Conservation (phyloP, 1,284 basidiomycete genomes). For the Marasmius tenuissimus region DNA sequence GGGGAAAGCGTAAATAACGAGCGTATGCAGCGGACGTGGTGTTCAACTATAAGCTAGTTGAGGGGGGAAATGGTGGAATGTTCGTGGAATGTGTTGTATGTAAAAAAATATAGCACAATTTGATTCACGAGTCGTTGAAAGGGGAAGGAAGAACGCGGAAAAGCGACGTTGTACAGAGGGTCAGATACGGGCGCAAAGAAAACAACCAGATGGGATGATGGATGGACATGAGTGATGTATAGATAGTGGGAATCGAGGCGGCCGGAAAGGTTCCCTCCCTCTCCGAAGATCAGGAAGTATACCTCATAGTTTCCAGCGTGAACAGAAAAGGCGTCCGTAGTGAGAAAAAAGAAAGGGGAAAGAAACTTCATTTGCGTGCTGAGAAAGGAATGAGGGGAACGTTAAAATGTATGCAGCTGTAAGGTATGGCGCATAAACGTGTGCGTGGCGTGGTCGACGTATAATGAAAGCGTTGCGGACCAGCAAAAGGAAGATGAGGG, state of each 20-base stretch:
- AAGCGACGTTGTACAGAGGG: background rate
- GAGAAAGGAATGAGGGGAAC: slow-evolving; percentile 8
- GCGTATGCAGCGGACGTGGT: slow-evolving; percentile 8
- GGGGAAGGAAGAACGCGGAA: slow-evolving; percentile 1
- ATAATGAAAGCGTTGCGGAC: background rate
- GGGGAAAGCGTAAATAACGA: slow-evolving; percentile 16
- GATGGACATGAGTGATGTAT: slow-evolving; percentile 16
- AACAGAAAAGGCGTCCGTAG: slow-evolving; percentile 72
- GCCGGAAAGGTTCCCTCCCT: slow-evolving; percentile 23
- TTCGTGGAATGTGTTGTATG: background rate
- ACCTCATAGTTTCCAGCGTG: slow-evolving; percentile 30
- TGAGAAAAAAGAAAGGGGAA: slow-evolving; percentile 21
- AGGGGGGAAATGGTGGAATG: background rate
- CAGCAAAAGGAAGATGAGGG: background rate
- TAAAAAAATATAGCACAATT: background rate
- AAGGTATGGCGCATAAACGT: background rate
- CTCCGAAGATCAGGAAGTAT: slow-evolving; percentile 19
- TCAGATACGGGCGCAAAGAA: slow-evolving; percentile 33
- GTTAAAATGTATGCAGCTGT: background rate
- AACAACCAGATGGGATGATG: slow-evolving; percentile 9
- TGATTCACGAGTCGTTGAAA: background rate
- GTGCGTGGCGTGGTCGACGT: background rate
- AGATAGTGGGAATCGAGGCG: slow-evolving; percentile 27
- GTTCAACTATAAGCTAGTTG: slow-evolving; percentile 12
- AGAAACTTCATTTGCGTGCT: slow-evolving; percentile 8